Evolutionary conservation across 2,329 filamentous ascomycete species (phyloP).

Genomic region (Coleophoma eucalyptorum): DNA sequence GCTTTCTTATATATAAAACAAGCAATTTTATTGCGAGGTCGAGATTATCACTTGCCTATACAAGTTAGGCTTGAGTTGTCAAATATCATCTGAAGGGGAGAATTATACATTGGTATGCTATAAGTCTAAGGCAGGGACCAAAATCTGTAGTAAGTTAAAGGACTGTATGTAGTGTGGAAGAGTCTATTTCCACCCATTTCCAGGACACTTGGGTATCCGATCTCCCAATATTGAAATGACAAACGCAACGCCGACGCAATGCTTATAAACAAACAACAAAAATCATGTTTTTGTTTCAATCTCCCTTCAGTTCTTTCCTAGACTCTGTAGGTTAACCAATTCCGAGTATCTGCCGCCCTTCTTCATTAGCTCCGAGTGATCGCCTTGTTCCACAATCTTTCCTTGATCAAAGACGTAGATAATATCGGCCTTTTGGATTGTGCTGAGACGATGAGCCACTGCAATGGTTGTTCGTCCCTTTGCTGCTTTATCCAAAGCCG

Average conservation of each 20-base stretch:
- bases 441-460: constrained; percentile 86
- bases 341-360: constrained; percentile 72
- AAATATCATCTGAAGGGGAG: too few species aligned
- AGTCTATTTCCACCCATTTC: too few species aligned
- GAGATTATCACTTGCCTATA: too few species aligned
- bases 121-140: too few species aligned
- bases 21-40: too few species aligned
- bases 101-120: too few species aligned
- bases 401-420: constrained; percentile 98
- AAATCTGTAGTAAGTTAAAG: too few species aligned
- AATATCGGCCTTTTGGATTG: constrained; percentile 89
- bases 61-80: too few species aligned
- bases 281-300: not conserved
- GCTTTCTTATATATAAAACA: too few species aligned
- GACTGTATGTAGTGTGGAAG: too few species aligned
- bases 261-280: constrained; percentile 1
- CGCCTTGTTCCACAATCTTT: constrained; percentile 78
- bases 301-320: constrained; percentile 50
- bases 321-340: constrained; percentile 74
- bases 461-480: constrained; percentile 88
- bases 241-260: constrained; percentile 12
- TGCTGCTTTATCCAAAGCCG: constrained; percentile 75
- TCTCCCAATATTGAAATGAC: too few species aligned
- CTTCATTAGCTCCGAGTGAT: constrained; percentile 69
- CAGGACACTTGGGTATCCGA: too few species aligned